Evolutionary conservation across 345 rosid species (phyloP), one percentile per base, ranked within the genome.

Genomic region (Toxicodendron radicans): DNA sequence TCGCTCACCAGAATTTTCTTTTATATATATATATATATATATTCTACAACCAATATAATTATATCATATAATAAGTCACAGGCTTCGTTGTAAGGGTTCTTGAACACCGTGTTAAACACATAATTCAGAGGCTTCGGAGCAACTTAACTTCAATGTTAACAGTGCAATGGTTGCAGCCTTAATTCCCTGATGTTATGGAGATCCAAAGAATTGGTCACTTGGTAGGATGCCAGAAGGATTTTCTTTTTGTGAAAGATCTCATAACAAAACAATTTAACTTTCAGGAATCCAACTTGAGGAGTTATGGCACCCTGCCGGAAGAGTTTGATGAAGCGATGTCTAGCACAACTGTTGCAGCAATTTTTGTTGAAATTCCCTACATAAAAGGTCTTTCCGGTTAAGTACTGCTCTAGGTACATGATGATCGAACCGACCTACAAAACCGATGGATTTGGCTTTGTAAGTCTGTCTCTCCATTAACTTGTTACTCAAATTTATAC

Each of bases 341-440:
- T n/a, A 76, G 41, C 24, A 82, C 80, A 5, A 68, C 2, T 7
- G 81, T 84, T 0, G 68, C 84, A 7, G 85, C 77, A 30, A 73
- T 82, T 41, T 63, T 86, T 10, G 85, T 81, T 10, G 91, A 87
- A 78, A 18, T 86, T 20, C 84, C 94, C 10, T 83, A 81, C 61
- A 79, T 78, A 0, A 81, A 81, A 77, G 21, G 71, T 84, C 18
- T 75, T 88, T 62, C 85, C 85, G 33, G 75, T 80, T 8, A 72
- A 79, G 48, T 53, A 86, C 64, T 78, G 86, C 73, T 49, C 21
- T 24, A 7, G 68, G 2, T 85, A 76, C 71, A 68, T 66, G n/a
- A 78, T 83, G 81, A 48, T 76, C n/a, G 83, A 71, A 58, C 75
- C 87, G 20, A 66, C 78, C 20, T 66, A 51, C 51, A 80, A 54